Evolutionary conservation across 768 basidiomycete species (phyloP).

Genomic region (Lactarius pseudohatsudake): DNA sequence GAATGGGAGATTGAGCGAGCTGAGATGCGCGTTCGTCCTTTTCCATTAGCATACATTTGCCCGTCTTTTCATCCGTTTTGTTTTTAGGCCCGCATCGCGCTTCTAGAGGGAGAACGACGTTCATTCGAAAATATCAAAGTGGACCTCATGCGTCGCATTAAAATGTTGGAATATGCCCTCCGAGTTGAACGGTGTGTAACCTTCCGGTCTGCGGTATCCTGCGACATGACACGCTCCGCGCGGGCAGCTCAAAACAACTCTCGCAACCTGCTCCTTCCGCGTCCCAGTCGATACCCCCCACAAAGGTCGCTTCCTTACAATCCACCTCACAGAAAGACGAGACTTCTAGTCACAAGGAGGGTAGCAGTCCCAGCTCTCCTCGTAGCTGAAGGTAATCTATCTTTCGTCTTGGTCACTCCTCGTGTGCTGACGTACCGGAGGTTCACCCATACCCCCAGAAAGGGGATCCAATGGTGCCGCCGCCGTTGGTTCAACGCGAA

Average conservation of each 20-base stretch:
- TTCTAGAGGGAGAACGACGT: conserved; percentile 94
- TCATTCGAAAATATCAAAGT: conserved; percentile 97
- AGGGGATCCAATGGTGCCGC: conserved; percentile 43
- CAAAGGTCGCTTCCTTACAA: conserved; percentile 66
- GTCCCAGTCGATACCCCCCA: conserved; percentile 54
- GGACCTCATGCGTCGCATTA: conserved; percentile 93
- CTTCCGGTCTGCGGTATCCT: conserved; percentile 23
- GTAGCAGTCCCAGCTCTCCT: conserved; percentile 79
- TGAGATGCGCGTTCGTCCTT: conserved; percentile 87
- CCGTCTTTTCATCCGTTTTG: conserved; percentile 29
- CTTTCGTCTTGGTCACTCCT: conserved; percentile 17
- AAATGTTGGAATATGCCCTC: conserved; percentile 98
- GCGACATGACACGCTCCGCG: conserved; percentile 37
- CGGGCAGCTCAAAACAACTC: conserved; percentile 75
- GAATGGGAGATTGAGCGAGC: conserved; percentile 99
- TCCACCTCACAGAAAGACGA: conserved; percentile 68
- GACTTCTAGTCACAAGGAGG: conserved; percentile 69
- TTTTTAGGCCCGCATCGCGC: conserved; percentile 86
- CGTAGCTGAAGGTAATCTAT: conserved; percentile 71
- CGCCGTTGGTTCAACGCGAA: conserved; percentile 49
- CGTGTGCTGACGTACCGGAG: conserved; percentile 40
- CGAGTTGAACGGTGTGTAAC: conserved; percentile 88
- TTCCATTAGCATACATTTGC: conserved; percentile 24
- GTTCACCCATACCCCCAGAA: conserved; percentile 71
- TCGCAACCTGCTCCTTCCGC: conserved; percentile 48